Evolutionary conservation across 768 basidiomycete species (phyloP), one percentile per base, ranked within the genome.

Genomic region (Leccinum longicurvipes): DNA sequence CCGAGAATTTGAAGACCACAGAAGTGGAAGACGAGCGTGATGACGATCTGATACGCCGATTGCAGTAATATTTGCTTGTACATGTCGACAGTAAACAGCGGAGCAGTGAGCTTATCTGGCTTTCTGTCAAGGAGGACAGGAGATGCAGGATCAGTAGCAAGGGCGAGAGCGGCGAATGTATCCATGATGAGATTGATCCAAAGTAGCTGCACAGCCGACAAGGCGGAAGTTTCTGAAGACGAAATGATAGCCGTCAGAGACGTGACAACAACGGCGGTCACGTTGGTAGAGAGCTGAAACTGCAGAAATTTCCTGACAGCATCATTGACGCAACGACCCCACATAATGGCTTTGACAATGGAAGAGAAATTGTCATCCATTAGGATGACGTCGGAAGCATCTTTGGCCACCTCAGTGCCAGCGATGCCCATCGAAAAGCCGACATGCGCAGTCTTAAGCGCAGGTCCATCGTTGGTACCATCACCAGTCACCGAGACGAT

Each of bases 151-250:
- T 98, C 97, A 24, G 97, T 98, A 17, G 97, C 96, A 50, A 99
- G 83, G 12, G 97, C 97, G 50, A 98, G 85, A 24, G 97, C 97
- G 54, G 97, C 97, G 68, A 99, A 98, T 2, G 93, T 96, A 69
- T 97, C 95, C 94, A 96, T 96, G 71, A 96, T 96, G 59, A 98
- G 88, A 78, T 98, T 98, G 73, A 98, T 93, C 95, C 97, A 99
- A 21, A 99, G 83, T 6, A 99, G 75, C 69, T 99, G 97, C 1
- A 99, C 97, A 29, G 97, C 96, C 23, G 91, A 87, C 27, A 99
- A 77, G n/a, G 93, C 94, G 1, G 94, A 93, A 10, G 76, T 64
- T 68, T 97, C 95, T 51, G 81, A 67, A 6, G 67, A 59, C 17
- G 93, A 94, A 1, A 90, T 83, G 52, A 98, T 85, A 34, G 94